Conservation (phyloP, 1,139 yeast genomes). For the Hyphopichia buzzinii region DNA sequence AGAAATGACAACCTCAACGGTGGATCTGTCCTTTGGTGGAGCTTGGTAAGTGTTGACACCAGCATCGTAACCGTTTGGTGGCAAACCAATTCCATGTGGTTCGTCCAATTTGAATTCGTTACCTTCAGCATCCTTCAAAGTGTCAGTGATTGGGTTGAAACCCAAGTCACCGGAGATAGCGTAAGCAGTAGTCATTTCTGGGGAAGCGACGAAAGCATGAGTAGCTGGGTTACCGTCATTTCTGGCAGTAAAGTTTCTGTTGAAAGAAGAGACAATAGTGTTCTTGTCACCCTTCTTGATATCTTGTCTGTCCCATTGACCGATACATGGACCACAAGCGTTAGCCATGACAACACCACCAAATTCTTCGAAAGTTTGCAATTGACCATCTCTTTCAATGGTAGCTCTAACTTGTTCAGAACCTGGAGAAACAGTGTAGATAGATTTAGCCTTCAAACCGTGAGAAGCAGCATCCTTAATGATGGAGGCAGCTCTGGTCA, state of each 20-base stretch:
- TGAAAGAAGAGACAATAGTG: conserved; percentile 97
- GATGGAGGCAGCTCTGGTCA: conserved; percentile 96
- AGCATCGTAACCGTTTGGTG: conserved; percentile 86
- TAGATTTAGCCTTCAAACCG: conserved; percentile 87
- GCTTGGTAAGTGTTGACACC: conserved; percentile 98
- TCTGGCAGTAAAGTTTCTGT: conserved; percentile 99
- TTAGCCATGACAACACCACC: conserved; percentile 97
- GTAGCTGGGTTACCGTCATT: conserved; percentile 99
- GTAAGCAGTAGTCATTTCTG: conserved; percentile 95
- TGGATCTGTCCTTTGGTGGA: conserved; percentile 85
- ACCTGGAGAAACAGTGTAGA: conserved; percentile 97
- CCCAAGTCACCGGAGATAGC: conserved; percentile 97
- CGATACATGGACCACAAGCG: conserved; percentile 99
- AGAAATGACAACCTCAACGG: conserved; percentile 71
- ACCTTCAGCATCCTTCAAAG: conserved; percentile 90
- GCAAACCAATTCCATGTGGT: conserved; percentile 93
- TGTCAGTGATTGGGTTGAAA: conserved; percentile 96
- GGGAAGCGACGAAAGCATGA: conserved; percentile 97
- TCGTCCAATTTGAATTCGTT: conserved; percentile 90
- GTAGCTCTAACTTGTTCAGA: conserved; percentile 99
- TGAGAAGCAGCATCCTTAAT: conserved; percentile 86
- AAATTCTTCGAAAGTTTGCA: conserved; percentile 82
- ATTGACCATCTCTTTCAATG: conserved; percentile 95
- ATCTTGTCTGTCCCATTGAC: conserved; percentile 99
- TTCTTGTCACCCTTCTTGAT: conserved; percentile 97